Conservation (phyloP, 345 rosid species). For the Syzygium oleosum region DNA sequence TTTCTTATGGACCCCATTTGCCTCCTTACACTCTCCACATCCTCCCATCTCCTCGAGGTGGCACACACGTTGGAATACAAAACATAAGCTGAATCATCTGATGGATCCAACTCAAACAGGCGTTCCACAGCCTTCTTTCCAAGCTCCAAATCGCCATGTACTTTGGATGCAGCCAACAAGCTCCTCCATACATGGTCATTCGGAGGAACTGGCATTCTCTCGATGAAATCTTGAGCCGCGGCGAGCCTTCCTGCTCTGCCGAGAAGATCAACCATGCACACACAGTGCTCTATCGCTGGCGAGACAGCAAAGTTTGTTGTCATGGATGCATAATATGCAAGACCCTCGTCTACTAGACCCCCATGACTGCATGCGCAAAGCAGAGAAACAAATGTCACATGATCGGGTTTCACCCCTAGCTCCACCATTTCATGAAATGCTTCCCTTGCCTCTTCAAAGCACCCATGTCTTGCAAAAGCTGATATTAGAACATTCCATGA, state of each 20-base stretch:
- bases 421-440: slow-evolving; percentile 69
- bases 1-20: slow-evolving; percentile 76
- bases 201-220: slow-evolving; percentile 60
- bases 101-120: slow-evolving; percentile 53
- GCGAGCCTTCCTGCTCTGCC: slow-evolving; percentile 74
- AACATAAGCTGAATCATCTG: slow-evolving; percentile 80
- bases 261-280: slow-evolving; percentile 81
- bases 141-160: slow-evolving; percentile 59
- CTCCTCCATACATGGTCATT: slow-evolving; percentile 76
- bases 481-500: slow-evolving; percentile 87
- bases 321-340: slow-evolving; percentile 54
- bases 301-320: slow-evolving; percentile 43
- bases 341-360: slow-evolving; percentile 77
- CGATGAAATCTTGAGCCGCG: slow-evolving; percentile 58
- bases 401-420: slow-evolving; percentile 54
- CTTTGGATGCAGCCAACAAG: slow-evolving; percentile 71
- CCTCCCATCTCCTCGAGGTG: slow-evolving; percentile 78
- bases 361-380: slow-evolving; percentile 89
- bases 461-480: slow-evolving; percentile 74
- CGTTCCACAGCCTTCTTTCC: slow-evolving; percentile 66
- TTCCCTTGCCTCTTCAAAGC: slow-evolving; percentile 47
- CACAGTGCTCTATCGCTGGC: slow-evolving; percentile 62
- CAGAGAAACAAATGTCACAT: slow-evolving; percentile 82
- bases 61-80: slow-evolving; percentile 78
- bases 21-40: slow-evolving; percentile 52